phyloP scores from a whole-genome alignment of 1,284 basidiomycete species.

The Ustilago trichophora region DNA sequence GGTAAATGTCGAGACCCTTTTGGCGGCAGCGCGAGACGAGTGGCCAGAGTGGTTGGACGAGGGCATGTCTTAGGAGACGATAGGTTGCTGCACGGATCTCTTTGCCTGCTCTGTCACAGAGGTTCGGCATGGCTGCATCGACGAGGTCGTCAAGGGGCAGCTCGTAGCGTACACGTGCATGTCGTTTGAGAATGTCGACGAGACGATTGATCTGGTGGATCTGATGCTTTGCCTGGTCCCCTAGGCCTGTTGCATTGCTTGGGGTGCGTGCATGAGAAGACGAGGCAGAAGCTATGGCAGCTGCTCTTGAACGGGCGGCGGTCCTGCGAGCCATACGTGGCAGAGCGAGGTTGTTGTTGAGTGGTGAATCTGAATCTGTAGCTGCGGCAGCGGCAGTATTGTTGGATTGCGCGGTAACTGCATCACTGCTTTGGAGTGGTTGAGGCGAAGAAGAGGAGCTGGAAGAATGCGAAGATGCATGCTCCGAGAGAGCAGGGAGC shows the following conservation, averaged over 20 bases:
- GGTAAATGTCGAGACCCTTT: conserved; percentile 82
- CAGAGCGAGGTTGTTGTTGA: conserved; percentile 17
- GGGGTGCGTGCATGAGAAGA: conserved; percentile 50
- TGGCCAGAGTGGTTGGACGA: conserved; percentile 72
- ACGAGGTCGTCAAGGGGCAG: conserved; percentile 77
- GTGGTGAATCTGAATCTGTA: conserved; percentile 24
- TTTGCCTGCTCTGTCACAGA: conserved; percentile 79
- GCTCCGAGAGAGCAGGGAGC: conserved; percentile 30
- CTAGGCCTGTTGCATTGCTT: conserved; percentile 49
- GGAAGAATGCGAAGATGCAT: conserved; percentile 1
- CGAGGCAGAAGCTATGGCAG: conserved; percentile 29
- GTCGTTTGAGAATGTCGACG: conserved; percentile 77
- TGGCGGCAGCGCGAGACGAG: conserved; percentile 72
- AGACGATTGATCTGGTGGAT: conserved; percentile 72
- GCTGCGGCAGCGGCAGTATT: neutral
- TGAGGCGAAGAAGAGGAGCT: conserved; percentile 5
- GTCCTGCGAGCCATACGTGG: conserved; percentile 34
- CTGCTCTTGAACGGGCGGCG: conserved; percentile 39
- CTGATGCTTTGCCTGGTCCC: conserved; percentile 41
- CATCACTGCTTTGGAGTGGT: neutral
- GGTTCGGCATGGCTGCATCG: conserved; percentile 76
- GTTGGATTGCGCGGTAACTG: neutral
- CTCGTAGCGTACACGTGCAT: conserved; percentile 80
- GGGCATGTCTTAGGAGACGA: conserved; percentile 80
- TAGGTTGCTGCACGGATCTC: conserved; percentile 85